Evolutionary conservation across 228 moss, liverwort and hornwort genomes (phyloP).

Genomic region (Sphagnum fallax): DNA sequence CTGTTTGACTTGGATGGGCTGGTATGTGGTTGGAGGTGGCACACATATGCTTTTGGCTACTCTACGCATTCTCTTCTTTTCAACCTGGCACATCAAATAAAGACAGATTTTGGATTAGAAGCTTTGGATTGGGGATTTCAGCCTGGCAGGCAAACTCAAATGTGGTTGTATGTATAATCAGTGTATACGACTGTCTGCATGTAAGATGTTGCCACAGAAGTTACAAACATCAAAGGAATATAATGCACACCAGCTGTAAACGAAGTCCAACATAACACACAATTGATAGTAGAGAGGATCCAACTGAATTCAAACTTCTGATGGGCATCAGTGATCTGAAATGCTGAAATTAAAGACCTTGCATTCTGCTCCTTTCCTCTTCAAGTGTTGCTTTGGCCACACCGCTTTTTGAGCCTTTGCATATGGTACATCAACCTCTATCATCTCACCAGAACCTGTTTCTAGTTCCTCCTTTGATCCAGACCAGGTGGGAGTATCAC

Average conservation of each 20-base stretch:
- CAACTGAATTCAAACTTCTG: not conserved
- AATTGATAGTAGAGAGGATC: not conserved
- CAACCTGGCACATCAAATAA: not conserved
- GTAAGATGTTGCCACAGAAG: not conserved
- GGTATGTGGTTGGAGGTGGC: no score
- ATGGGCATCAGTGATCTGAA: not conserved
- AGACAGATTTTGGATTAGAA: not conserved
- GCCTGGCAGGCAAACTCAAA: not conserved
- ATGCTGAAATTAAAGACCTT: slow-evolving; percentile 14
- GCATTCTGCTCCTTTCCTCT: slow-evolving; percentile 18
- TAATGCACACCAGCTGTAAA: no score
- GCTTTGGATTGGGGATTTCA: not conserved
- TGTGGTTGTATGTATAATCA: not conserved
- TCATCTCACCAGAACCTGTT: not conserved
- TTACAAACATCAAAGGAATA: no score
- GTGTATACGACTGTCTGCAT: not conserved
- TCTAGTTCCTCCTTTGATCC: not conserved
- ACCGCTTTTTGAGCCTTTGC: not conserved
- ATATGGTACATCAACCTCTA: not conserved
- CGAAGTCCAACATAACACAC: not conserved
- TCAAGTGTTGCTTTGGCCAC: slow-evolving; percentile 6
- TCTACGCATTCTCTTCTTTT: not conserved
- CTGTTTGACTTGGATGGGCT: no score
- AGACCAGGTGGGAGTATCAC: not conserved
- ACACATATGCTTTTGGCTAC: no score